phyloP scores from a whole-genome alignment of 371 early-diverging fungal species.

The Gilbertella persicaria region DNA sequence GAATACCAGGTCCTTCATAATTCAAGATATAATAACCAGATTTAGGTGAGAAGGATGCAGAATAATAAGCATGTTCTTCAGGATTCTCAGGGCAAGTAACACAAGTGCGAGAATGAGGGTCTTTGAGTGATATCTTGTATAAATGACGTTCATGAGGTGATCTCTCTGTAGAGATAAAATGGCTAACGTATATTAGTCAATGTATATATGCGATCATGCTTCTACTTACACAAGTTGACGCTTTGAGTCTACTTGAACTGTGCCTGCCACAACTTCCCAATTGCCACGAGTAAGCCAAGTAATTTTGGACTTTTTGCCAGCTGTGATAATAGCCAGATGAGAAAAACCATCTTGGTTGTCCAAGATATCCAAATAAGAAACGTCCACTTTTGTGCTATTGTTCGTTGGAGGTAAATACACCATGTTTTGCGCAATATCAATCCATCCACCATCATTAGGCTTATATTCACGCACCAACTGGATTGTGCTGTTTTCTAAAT shows the following conservation, averaged over 20 bases:
- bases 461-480: conserved; percentile 56
- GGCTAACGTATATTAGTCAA: too few species aligned
- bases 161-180: conserved; percentile 73
- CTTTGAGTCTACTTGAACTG: conserved; percentile 60
- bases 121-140: conserved; percentile 47
- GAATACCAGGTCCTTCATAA: conserved; percentile 89
- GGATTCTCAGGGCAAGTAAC: conserved; percentile 40
- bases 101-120: conserved; percentile 33
- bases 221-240: conserved; percentile 63
- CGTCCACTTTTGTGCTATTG: conserved; percentile 26
- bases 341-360: conserved; percentile 74
- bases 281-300: conserved; percentile 84
- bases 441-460: conserved; percentile 73
- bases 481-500: conserved; percentile 24
- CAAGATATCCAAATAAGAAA: conserved; percentile 80
- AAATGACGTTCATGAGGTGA: conserved; percentile 81
- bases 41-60: conserved; percentile 73
- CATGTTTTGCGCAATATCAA: conserved; percentile 60
- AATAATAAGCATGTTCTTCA: conserved; percentile 69
- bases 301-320: conserved; percentile 33
- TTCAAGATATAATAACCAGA: conserved; percentile 72
- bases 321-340: conserved; percentile 80
- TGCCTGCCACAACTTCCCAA: conserved; percentile 79
- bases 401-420: conserved; percentile 44
- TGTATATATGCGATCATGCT: background rate